These are phyloP conservation scores for Telopea speciosissima DNA, from an alignment of 177 flowering plant species.

Conservation along the genomic window DNA sequence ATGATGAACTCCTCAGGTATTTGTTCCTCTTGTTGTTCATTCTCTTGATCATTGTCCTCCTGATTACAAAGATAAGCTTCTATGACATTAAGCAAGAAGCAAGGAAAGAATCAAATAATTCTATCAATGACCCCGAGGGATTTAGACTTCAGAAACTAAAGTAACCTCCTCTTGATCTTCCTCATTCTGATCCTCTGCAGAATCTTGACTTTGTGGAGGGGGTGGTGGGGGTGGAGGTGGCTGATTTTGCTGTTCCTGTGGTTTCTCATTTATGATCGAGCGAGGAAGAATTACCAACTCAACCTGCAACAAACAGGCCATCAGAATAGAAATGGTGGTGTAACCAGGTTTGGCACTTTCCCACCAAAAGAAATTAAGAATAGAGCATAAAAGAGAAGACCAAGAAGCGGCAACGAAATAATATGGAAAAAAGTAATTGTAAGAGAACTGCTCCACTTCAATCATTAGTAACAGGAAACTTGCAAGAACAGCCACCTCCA, in stretches of 20 bases:
- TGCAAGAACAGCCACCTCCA: too few species aligned
- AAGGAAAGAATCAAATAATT: neutral
- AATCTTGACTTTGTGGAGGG: slow-evolving; percentile 77
- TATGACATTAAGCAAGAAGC: neutral
- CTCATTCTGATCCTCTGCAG: slow-evolving; percentile 68
- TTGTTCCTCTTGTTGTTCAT: slow-evolving; percentile 77
- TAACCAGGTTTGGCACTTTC: neutral
- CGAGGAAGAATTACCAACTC: slow-evolving; percentile 97
- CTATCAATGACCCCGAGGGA: too few species aligned
- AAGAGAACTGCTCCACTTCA: too few species aligned
- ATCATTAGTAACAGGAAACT: too few species aligned
- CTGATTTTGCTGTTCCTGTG: slow-evolving; percentile 84
- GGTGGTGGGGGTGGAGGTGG: slow-evolving; percentile 94
- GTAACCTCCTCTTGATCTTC: slow-evolving; percentile 83
- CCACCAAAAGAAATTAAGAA: too few species aligned
- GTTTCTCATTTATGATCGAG: slow-evolving; percentile 66
- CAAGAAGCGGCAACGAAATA: too few species aligned
- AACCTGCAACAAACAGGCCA: slow-evolving; percentile 41
- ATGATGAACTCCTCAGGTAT: slow-evolving; percentile 94
- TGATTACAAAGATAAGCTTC: slow-evolving; percentile 23
- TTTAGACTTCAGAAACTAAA: neutral
- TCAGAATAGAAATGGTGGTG: neutral
- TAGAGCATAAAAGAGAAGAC: too few species aligned
- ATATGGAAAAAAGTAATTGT: too few species aligned
- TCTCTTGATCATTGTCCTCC: slow-evolving; percentile 79